These are phyloP conservation scores for Backusella parvicylindrica DNA, from an alignment of 192 early-diverging fungal species.

Conservation along the genomic window DNA sequence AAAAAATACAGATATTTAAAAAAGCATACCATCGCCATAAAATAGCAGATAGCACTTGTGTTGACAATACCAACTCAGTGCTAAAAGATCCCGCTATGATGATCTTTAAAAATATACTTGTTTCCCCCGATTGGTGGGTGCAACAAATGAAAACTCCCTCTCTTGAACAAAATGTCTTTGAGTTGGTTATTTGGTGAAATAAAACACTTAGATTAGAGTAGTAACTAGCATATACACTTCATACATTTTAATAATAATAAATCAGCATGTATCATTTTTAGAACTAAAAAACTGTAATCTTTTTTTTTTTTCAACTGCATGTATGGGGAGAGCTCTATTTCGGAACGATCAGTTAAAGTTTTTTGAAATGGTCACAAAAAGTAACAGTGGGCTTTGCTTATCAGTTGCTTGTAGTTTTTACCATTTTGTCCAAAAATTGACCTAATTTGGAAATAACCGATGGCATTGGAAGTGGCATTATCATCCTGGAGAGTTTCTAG, in stretches of 20 bases:
- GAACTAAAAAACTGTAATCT: neutral
- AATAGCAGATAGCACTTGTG: neutral
- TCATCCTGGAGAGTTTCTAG: neutral
- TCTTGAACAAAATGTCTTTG: neutral
- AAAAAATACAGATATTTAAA: neutral
- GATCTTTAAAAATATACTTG: neutral
- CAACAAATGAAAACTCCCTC: neutral
- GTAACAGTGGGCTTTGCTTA: neutral
- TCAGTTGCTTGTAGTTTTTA: neutral
- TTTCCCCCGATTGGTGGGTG: slow-evolving; percentile 8
- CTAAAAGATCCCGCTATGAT: neutral
- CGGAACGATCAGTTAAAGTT: neutral
- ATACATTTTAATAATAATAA: neutral
- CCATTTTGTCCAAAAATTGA: neutral
- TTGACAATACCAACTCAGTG: neutral
- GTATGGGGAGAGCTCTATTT: neutral
- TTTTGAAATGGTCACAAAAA: neutral
- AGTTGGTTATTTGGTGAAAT: neutral
- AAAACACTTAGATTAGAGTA: neutral
- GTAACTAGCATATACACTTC: neutral
- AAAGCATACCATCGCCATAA: neutral
- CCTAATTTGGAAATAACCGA: neutral
- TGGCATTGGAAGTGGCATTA: neutral
- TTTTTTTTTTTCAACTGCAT: neutral
- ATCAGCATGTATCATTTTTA: neutral